phyloP scores from a whole-genome alignment of 164 flowering plant genomes.

The Sedum album region DNA sequence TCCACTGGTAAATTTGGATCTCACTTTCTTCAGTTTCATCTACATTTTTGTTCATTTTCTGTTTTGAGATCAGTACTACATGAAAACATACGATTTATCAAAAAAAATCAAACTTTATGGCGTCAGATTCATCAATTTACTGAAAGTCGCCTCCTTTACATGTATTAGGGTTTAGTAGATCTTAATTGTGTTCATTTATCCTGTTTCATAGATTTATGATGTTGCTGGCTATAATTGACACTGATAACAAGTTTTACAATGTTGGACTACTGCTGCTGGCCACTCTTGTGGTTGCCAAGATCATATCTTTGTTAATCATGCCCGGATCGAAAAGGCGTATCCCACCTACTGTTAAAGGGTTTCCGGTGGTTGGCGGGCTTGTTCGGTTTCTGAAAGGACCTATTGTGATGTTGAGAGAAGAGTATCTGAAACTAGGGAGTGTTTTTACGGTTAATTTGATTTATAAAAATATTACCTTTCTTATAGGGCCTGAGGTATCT shows the following conservation, averaged over 20 bases:
- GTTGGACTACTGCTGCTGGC: slow-evolving; percentile 52
- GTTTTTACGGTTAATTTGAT: slow-evolving; percentile 66
- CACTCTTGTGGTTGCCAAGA: slow-evolving; percentile 61
- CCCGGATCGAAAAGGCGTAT: slow-evolving; percentile 53
- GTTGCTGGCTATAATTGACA: slow-evolving; percentile 24
- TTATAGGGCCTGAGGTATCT: slow-evolving; percentile 79
- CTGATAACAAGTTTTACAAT: slow-evolving; percentile 40
- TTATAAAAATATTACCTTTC: slow-evolving; percentile 73
- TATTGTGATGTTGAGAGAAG: slow-evolving; percentile 71
- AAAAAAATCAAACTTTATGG: too few relatives aligned
- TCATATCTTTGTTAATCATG: slow-evolving; percentile 41
- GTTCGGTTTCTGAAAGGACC: slow-evolving; percentile 78
- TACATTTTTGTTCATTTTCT: too few relatives aligned
- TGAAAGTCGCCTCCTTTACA: not conserved
- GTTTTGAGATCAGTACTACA: too few relatives aligned
- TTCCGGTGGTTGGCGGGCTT: slow-evolving; percentile 70
- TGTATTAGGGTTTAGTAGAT: not conserved
- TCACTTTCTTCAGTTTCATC: too few relatives aligned
- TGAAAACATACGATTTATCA: too few relatives aligned
- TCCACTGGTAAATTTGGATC: too few relatives aligned
- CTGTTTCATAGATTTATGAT: not conserved
- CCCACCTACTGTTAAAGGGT: slow-evolving; percentile 58
- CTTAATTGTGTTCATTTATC: not conserved
- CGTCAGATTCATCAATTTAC: too few relatives aligned
- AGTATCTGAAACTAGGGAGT: slow-evolving; percentile 87